Conservation (phyloP, 495 filamentous ascomycete genomes). For the Lichina pygmaea region DNA sequence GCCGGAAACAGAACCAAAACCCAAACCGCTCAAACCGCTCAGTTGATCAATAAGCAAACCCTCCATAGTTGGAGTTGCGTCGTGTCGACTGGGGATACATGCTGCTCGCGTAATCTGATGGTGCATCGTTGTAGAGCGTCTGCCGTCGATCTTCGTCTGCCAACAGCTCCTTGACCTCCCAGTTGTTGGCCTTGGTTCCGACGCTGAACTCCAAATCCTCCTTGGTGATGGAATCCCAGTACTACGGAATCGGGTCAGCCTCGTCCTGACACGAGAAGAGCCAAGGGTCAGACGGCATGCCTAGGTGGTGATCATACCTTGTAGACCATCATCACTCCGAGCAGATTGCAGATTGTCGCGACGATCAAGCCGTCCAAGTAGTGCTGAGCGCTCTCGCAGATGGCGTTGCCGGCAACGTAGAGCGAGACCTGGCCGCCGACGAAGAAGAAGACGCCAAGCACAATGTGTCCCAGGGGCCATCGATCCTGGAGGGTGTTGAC, state of each 20-base stretch:
- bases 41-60: conserved; percentile 1
- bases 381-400: conserved; percentile 70
- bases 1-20: too few species aligned
- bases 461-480: conserved; percentile 84
- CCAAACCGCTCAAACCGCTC: too few species aligned
- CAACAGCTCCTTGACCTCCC: conserved; percentile 90
- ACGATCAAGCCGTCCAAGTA: conserved; percentile 93
- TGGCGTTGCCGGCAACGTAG: conserved; percentile 63
- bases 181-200: conserved; percentile 79
- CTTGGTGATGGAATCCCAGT: conserved; percentile 97
- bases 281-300: background rate
- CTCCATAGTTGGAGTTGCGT: conserved; percentile 11
- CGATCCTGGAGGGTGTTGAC: conserved; percentile 76
- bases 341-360: conserved; percentile 73
- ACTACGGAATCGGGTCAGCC: conserved; percentile 21
- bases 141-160: conserved; percentile 66
- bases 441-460: conserved; percentile 81
- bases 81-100: conserved; percentile 22
- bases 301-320: conserved; percentile 31
- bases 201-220: conserved; percentile 98
- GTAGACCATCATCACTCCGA: conserved; percentile 99
- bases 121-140: conserved; percentile 46
- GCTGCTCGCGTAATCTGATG: conserved; percentile 31
- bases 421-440: conserved; percentile 78
- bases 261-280: background rate